These are phyloP conservation scores for Durio zibethinus DNA, from an alignment of 345 rosid genomes.

Conservation along the genomic window DNA sequence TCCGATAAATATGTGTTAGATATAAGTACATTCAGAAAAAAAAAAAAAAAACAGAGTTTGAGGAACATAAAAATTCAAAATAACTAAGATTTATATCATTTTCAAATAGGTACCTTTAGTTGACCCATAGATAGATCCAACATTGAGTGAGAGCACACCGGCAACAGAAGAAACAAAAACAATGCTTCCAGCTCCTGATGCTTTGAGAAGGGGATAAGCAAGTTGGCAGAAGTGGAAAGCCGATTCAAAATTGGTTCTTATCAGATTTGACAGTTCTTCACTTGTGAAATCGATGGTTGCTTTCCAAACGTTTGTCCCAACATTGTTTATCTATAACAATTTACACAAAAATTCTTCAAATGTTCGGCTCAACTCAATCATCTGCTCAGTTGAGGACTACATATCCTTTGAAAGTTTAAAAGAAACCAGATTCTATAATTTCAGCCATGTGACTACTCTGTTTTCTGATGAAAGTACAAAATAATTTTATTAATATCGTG, in stretches of 20 bases:
- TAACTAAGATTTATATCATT: background rate
- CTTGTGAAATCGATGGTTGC: constrained; percentile 49
- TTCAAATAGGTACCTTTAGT: constrained; percentile 45
- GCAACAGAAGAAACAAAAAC: constrained; percentile 66
- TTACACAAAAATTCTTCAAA: background rate
- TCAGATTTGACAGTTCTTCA: constrained; percentile 48
- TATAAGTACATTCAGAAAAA: too few species aligned
- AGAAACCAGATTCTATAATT: too few species aligned
- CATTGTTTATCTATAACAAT: constrained; percentile 52
- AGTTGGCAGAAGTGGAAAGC: constrained; percentile 64
- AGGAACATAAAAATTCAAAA: background rate
- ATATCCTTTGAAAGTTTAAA: too few species aligned
- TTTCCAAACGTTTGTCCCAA: constrained; percentile 63
- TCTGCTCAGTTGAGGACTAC: too few species aligned
- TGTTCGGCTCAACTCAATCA: background rate
- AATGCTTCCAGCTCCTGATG: constrained; percentile 50
- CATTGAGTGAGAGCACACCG: constrained; percentile 61
- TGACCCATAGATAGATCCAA: constrained; percentile 59
- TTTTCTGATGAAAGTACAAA: background rate
- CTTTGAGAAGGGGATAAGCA: constrained; percentile 52
- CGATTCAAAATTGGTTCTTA: constrained; percentile 66
- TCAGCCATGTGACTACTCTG: background rate
- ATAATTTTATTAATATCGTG: too few species aligned
- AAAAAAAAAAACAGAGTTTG: too few species aligned
- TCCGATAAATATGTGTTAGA: too few species aligned